phyloP scores from a whole-genome alignment of 2,329 filamentous ascomycete species.

The Exophiala calicioides region DNA sequence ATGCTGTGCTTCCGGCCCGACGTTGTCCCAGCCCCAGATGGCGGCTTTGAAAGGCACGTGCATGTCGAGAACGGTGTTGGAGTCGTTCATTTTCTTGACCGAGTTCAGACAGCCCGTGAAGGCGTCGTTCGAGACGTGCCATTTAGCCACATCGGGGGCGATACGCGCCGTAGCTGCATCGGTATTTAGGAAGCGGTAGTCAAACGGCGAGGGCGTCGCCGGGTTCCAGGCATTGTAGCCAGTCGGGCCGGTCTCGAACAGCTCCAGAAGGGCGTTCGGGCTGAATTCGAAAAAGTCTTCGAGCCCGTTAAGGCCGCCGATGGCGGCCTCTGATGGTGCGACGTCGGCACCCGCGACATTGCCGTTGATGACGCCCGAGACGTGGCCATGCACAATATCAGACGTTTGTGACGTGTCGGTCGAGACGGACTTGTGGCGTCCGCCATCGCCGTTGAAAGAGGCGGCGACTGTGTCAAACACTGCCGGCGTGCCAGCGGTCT shows the following conservation, averaged over 20 bases:
- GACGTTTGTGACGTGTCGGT: constrained; percentile 13
- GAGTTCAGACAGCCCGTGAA: constrained; percentile 21
- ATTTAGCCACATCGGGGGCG: constrained; percentile 28
- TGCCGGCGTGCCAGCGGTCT: not conserved
- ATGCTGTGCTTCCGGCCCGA: constrained; percentile 25
- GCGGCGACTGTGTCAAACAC: constrained; percentile 5
- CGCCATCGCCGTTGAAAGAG: not conserved
- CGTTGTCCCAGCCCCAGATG: constrained; percentile 30
- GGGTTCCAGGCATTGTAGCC: constrained; percentile 15
- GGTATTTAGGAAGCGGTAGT: constrained; percentile 18
- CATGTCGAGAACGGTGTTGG: constrained; percentile 19
- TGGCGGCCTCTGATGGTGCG: not conserved
- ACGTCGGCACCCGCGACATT: constrained; percentile 1
- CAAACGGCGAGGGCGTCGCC: constrained; percentile 22
- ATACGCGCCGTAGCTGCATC: constrained; percentile 12
- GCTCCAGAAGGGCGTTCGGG: constrained; percentile 19
- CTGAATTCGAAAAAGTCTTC: constrained; percentile 24
- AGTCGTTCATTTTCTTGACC: constrained; percentile 14
- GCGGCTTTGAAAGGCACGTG: constrained; percentile 28
- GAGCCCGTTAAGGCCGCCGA: constrained; percentile 5
- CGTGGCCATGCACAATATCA: constrained; percentile 9
- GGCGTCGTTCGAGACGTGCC: constrained; percentile 29
- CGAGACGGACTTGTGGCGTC: constrained; percentile 17
- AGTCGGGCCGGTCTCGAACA: constrained; percentile 18
- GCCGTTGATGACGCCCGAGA: not conserved